phyloP scores from a whole-genome alignment of 345 rosid species.

The Lagerstroemia speciosa region DNA sequence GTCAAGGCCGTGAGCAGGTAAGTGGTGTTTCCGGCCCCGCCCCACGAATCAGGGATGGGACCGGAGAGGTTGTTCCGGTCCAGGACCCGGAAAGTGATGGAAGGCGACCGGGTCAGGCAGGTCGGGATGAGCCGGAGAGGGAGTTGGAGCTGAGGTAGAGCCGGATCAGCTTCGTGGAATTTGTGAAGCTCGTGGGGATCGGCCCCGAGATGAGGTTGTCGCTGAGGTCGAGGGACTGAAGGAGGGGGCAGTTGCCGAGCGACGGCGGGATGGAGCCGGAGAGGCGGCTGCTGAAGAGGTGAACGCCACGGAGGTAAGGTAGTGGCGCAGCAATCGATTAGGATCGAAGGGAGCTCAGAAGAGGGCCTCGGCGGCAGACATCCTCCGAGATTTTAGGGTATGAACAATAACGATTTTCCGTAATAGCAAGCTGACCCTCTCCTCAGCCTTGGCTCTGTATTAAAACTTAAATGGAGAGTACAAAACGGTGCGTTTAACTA shows the following conservation, averaged over 20 bases:
- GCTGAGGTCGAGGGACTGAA: conserved; percentile 70
- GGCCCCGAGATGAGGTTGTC: conserved; percentile 48
- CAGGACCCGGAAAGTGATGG: conserved; percentile 60
- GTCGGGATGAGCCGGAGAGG: conserved; percentile 47
- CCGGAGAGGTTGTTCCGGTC: conserved; percentile 75
- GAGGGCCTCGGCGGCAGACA: no score
- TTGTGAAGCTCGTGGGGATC: conserved; percentile 64
- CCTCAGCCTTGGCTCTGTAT: no score
- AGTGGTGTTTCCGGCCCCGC: conserved; percentile 12
- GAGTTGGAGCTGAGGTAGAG: conserved; percentile 69
- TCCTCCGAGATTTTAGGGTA: no score
- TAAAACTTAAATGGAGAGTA: no score
- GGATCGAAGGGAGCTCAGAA: no score
- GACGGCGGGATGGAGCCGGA: conserved; percentile 75
- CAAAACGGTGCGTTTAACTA: no score
- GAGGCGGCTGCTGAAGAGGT: conserved; percentile 85
- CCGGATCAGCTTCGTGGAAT: conserved; percentile 52
- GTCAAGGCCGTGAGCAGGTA: conserved; percentile 20
- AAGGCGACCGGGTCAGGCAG: conserved; percentile 32
- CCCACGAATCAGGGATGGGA: conserved; percentile 46
- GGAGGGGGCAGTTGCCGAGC: conserved; percentile 52
- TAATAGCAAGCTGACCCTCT: no score
- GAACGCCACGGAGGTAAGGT: conserved; percentile 61
- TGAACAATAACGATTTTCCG: no score
- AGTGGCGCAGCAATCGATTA: no score